Evolutionary conservation across 1,284 basidiomycete genomes (phyloP).

Genomic region (Leccinum pseudoinsigne): DNA sequence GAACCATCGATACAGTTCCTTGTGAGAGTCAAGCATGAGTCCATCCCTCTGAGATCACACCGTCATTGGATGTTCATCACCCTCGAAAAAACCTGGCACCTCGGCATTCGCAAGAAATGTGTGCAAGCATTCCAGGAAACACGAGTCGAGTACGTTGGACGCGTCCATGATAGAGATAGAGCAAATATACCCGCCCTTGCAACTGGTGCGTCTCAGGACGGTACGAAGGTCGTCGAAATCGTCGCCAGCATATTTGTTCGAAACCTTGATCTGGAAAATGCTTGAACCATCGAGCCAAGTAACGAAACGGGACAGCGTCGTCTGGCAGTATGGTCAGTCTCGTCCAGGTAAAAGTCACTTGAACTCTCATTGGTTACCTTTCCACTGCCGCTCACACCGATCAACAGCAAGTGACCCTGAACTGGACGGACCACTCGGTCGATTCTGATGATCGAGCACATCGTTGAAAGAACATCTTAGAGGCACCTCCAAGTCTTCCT

Average conservation of each 20-base stretch:
- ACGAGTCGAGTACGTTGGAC: conserved; percentile 97
- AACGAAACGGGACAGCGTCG: conserved; percentile 96
- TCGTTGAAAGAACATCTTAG: conserved; percentile 95
- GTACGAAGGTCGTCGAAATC: conserved; percentile 97
- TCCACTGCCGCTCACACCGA: conserved; percentile 97
- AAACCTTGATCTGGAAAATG: conserved; percentile 99
- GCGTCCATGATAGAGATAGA: conserved; percentile 96
- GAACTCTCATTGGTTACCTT: conserved; percentile 60
- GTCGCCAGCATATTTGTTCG: conserved; percentile 97
- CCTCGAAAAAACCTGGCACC: conserved; percentile 97
- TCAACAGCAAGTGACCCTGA: conserved; percentile 94
- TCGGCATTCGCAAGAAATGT: conserved; percentile 99
- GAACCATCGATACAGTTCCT: conserved; percentile 97
- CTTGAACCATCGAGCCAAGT: conserved; percentile 99
- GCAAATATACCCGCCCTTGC: conserved; percentile 69
- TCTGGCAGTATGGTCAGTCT: conserved; percentile 50
- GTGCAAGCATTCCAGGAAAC: conserved; percentile 99
- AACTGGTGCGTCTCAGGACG: conserved; percentile 91
- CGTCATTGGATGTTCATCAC: conserved; percentile 98
- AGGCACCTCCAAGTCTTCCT: conserved; percentile 98
- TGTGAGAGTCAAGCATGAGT: conserved; percentile 96
- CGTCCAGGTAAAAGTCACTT: neutral
- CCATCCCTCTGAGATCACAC: conserved; percentile 97
- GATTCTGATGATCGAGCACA: conserved; percentile 93
- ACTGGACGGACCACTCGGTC: conserved; percentile 99